A percentile compares a stretch with the other conserved stretches of the same genome.
Evolutionary conservation across 805 yeast species (phyloP).

Genomic region (Grigorovia jiainica): DNA sequence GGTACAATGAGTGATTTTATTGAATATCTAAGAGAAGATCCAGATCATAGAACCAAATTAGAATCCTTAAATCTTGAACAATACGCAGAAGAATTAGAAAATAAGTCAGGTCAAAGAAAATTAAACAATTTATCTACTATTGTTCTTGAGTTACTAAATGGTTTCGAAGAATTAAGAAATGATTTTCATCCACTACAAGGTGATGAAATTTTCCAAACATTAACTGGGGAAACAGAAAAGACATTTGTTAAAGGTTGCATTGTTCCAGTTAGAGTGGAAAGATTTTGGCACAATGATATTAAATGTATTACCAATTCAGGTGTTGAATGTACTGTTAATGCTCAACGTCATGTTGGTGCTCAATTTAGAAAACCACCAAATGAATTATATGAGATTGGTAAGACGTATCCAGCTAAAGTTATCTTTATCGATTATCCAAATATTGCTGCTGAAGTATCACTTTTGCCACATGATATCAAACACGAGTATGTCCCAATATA

Average conservation of each 20-base stretch:
- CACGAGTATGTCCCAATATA: slow-evolving; percentile 35
- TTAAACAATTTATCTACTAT: slow-evolving; percentile 28
- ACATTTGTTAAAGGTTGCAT: slow-evolving; percentile 60
- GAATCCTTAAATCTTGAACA: slow-evolving; percentile 85
- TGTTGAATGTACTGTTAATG: slow-evolving; percentile 49
- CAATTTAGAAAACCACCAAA: slow-evolving; percentile 37
- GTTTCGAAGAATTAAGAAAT: slow-evolving; percentile 78
- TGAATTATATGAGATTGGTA: slow-evolving; percentile 48
- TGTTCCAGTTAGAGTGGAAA: slow-evolving; percentile 65
- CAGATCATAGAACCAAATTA: slow-evolving; percentile 70
- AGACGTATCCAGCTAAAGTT: slow-evolving; percentile 80
- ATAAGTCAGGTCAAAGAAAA: slow-evolving; percentile 31
- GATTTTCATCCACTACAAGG: slow-evolving; percentile 55
- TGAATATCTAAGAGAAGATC: slow-evolving; percentile 47
- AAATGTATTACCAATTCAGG: slow-evolving; percentile 46
- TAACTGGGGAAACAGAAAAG: slow-evolving; percentile 77
- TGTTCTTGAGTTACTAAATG: slow-evolving; percentile 66
- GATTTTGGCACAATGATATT: slow-evolving; percentile 34
- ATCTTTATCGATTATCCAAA: slow-evolving; percentile 59
- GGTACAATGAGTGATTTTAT: slow-evolving; percentile 33
- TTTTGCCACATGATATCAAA: slow-evolving; percentile 56
- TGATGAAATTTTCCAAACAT: slow-evolving; percentile 72
- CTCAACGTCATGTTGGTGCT: slow-evolving; percentile 38
- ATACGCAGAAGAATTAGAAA: slow-evolving; percentile 82
- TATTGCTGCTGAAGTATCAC: slow-evolving; percentile 64